Evolutionary conservation across 2,329 filamentous ascomycete genomes (phyloP).

Genomic region (Hypoxylon sp.): DNA sequence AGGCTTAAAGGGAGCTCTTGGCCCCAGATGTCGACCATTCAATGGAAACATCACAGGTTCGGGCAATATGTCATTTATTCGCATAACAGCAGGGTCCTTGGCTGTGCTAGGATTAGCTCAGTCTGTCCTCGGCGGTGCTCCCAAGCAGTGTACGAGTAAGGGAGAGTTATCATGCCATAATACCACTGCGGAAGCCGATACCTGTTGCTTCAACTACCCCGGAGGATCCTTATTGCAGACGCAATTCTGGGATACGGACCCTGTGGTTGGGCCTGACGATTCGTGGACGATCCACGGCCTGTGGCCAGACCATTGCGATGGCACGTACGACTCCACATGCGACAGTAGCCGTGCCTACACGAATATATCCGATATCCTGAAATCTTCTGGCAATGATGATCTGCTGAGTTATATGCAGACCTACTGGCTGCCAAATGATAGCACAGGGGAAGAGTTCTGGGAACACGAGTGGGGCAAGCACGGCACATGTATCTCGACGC

Average conservation of each 20-base stretch:
- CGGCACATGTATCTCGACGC: slow-evolving; percentile 78
- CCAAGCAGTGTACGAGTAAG: slow-evolving; percentile 24
- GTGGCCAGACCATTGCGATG: slow-evolving; percentile 77
- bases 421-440: slow-evolving; percentile 78
- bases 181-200: slow-evolving; percentile 57
- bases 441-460: slow-evolving; percentile 75
- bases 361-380: slow-evolving; percentile 74
- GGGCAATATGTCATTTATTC: slow-evolving; percentile 26
- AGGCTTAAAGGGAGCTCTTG: slow-evolving; percentile 15
- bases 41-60: slow-evolving; percentile 6
- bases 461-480: slow-evolving; percentile 82
- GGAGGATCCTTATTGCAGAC: slow-evolving; percentile 79
- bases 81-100: slow-evolving; percentile 24
- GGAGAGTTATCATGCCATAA: slow-evolving; percentile 44
- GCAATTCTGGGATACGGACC: slow-evolving; percentile 81
- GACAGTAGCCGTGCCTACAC: slow-evolving; percentile 71
- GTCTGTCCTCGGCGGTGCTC: slow-evolving; percentile 26
- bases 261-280: slow-evolving; percentile 72
- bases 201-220: slow-evolving; percentile 81
- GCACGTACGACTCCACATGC: slow-evolving; percentile 75
- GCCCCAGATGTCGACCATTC: not conserved
- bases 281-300: slow-evolving; percentile 82
- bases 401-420: slow-evolving; percentile 74
- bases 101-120: slow-evolving; percentile 21
- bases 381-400: slow-evolving; percentile 57